Evolutionary conservation across 1,284 basidiomycete genomes (phyloP), one percentile per base, ranked within the genome.

Genomic region (Volvariella volvacea): DNA sequence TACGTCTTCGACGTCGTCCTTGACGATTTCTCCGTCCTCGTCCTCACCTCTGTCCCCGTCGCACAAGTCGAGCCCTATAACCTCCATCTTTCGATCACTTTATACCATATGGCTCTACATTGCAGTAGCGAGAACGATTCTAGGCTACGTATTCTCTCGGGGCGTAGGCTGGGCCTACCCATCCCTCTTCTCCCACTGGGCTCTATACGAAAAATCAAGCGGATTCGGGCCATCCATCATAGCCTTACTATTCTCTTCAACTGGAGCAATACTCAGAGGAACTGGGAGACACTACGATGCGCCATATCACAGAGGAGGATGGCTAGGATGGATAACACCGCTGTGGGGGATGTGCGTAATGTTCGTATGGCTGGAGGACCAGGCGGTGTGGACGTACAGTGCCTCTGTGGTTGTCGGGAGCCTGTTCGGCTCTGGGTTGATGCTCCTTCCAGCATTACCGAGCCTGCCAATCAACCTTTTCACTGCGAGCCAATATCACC

Each of bases 151-250:
- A 14, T 45, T 69, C 19, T 61, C 59, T n/a, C 54, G 63, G 4
- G 52, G 61, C 39, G 58, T 68, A 16, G 67, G 69, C 15, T 70
- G 66, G 66, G 54, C 64, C 14, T 58, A 59, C 38, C 70, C 67
- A 1, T 43, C 22, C 7, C 42, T 71, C n/a, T 68, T 71, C 51
- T 60, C 50, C 37, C 68, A 70, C 48, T 67, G 61, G 53, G 58
- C 64, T 12, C 52, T 68, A 2, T 70, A 71, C 43, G 69, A 71
- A 47, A 50, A 55, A 9, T 57, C 53, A 14, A 53, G 60, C 4
- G 67, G 68, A 38, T 62, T 63, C 33, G 67, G 66, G 4, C 63
- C 66, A 30, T 41, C 60, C 14, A 46, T 69, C 2, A 48, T 59
- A n/a, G 48, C 54, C 12, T 28, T 28, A 3, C 57, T 60, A 39